These are phyloP conservation scores for Pseudonectria foliicola DNA, from an alignment of 2,329 filamentous ascomycete genomes.

Conservation along the genomic window DNA sequence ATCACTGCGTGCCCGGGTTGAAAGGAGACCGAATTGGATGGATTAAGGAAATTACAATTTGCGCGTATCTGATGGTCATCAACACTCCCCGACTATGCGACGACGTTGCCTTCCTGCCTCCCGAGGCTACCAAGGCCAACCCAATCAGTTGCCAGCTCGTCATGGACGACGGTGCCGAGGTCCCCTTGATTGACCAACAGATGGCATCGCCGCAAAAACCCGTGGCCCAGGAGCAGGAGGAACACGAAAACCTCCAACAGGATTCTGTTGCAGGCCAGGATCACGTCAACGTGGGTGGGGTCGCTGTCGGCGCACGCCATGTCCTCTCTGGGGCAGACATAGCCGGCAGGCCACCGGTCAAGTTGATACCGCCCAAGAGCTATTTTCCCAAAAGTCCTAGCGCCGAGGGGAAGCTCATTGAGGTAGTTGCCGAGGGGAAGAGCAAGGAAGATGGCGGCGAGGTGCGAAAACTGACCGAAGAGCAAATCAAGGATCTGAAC, in stretches of 20 bases:
- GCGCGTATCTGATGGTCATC: conserved; percentile 87
- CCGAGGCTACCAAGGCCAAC: conserved; percentile 69
- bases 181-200: conserved; percentile 26
- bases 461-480: conserved; percentile 52
- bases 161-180: conserved; percentile 40
- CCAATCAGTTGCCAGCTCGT: conserved; percentile 71
- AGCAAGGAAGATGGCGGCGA: conserved; percentile 53
- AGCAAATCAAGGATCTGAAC: conserved; percentile 62
- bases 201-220: conserved; percentile 28
- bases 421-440: conserved; percentile 39
- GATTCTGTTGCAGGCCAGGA: conserved; percentile 27
- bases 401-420: conserved; percentile 25
- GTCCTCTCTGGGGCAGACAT: conserved; percentile 40
- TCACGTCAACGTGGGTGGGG: conserved; percentile 43
- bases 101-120: conserved; percentile 79
- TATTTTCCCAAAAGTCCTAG: conserved; percentile 25
- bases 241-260: conserved; percentile 6
- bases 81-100: conserved; percentile 83
- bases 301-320: conserved; percentile 45
- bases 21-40: conserved; percentile 72
- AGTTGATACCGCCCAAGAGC: conserved; percentile 38
- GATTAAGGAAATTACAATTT: conserved; percentile 90
- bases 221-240: conserved; percentile 10
- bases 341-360: conserved; percentile 39
- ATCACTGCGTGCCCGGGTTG: conserved; percentile 69